Evolutionary conservation across 2,329 filamentous ascomycete genomes (phyloP), one percentile per base, ranked within the genome.

Genomic region (Trichoderma aggressivum): DNA sequence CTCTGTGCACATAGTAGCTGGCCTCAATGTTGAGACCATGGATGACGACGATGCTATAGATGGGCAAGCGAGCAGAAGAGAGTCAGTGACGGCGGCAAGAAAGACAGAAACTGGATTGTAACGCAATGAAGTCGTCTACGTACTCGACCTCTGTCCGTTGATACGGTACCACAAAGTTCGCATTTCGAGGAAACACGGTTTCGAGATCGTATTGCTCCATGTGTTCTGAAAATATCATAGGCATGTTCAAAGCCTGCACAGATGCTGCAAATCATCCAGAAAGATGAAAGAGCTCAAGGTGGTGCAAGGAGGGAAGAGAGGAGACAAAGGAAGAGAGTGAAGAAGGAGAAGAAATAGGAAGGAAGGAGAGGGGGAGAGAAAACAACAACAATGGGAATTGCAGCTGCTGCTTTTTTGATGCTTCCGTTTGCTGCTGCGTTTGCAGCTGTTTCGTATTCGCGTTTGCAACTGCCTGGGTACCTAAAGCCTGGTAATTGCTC

Each of bases 21-120:
- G 32, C 58, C 47, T 72, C 70, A 10, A 72, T 72, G 12, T 72
- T 72, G 63, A 72, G 64, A 30, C 70, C 64, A 28, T 68, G 70
- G 14, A 72, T 7, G 26, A 59, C 28, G 36, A 72, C 50, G 43
- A 72, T 59, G 36, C 70, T 72, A 58, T 21, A 21, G 7, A 28
- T 3, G 56, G 8, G 39, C 34, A 47, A 59, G 3, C n/a, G 26
- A 21, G 7, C 11, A 34, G 14, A 26, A 24, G 16, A n/a, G 12
- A 36, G 64, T 69, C n/a, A 64, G 64, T 7, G 7, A 32, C 18
- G 12, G 16, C 10, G 16, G 12, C 32, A 6, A 5, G 7, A 30
- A 28, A 14, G 11, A 11, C 16, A 5, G 3, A 3, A 2, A 10
- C 26, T 26, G 16, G 11, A 12, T 11, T 8, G 10, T 1, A 21